These are phyloP conservation scores for Laguncularia racemosa DNA, from an alignment of 345 rosid species.

Conservation along the genomic window DNA sequence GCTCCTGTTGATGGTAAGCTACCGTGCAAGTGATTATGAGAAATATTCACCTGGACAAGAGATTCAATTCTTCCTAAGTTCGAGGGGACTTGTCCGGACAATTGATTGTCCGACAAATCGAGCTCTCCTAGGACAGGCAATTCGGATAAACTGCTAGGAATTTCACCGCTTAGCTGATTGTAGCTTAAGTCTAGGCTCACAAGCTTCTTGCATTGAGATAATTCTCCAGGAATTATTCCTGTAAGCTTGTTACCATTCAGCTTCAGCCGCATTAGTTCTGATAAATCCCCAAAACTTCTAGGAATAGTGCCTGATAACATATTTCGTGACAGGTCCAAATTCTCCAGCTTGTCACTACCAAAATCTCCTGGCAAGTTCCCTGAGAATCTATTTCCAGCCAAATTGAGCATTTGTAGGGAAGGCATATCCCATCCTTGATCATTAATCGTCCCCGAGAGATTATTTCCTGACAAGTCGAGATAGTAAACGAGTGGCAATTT, in stretches of 20 bases:
- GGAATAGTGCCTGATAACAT: conserved; percentile 55
- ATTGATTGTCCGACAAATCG: conserved; percentile 59
- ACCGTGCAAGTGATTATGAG: conserved; percentile 58
- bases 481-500: conserved; percentile 56
- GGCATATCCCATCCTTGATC: conserved; percentile 56
- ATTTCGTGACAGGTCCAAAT: conserved; percentile 58
- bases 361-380: conserved; percentile 53
- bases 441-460: conserved; percentile 47
- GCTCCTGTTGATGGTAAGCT: conserved; percentile 63
- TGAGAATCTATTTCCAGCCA: conserved; percentile 47
- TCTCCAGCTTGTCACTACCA: conserved; percentile 52
- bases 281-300: conserved; percentile 24
- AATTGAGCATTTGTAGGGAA: conserved; percentile 67
- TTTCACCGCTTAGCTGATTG: conserved; percentile 51
- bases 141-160: conserved; percentile 44
- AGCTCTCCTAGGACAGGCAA: conserved; percentile 65
- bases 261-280: conserved; percentile 52
- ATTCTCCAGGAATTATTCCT: conserved; percentile 57
- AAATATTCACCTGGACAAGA: conserved; percentile 57
- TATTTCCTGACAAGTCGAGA: conserved; percentile 70
- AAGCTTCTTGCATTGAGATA: conserved; percentile 65
- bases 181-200: conserved; percentile 74
- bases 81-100: conserved; percentile 58
- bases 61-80: conserved; percentile 39
- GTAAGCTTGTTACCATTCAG: conserved; percentile 46